A percentile compares a stretch with the other conserved stretches of the same genome.
Evolutionary conservation across 768 basidiomycete species (phyloP).

Genomic region (Bullera alba): DNA sequence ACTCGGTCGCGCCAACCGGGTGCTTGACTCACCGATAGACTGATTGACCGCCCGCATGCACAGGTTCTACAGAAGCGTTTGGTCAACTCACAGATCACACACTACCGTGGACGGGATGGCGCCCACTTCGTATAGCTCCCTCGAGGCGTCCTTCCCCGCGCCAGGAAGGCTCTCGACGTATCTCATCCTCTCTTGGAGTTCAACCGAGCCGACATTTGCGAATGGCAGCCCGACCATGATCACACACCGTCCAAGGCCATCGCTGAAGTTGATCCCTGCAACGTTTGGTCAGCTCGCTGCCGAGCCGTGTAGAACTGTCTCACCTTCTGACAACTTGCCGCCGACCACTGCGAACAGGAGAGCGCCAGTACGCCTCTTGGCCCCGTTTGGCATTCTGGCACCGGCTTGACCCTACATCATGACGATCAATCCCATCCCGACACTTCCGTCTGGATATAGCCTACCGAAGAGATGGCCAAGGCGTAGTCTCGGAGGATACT

Average conservation of each 20-base stretch:
- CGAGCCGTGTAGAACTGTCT: not conserved
- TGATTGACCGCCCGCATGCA: conserved; percentile 75
- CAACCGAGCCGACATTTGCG: conserved; percentile 81
- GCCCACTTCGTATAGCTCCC: conserved; percentile 68
- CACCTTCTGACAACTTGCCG: conserved; percentile 87
- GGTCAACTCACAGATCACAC: not conserved
- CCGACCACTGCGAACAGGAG: conserved; percentile 90
- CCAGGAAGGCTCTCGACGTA: conserved; percentile 60
- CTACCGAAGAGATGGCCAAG: conserved; percentile 47
- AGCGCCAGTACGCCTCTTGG: conserved; percentile 53
- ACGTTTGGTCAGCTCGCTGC: not conserved
- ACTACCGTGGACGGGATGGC: conserved; percentile 2
- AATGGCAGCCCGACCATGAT: conserved; percentile 86
- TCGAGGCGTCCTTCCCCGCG: conserved; percentile 37
- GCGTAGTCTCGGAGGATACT: conserved; percentile 66
- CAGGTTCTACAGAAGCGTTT: conserved; percentile 29
- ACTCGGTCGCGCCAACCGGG: not conserved
- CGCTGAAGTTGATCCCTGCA: conserved; percentile 58
- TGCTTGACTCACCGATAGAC: conserved; percentile 66
- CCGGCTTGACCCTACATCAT: conserved; percentile 1
- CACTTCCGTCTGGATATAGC: not conserved
- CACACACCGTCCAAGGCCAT: conserved; percentile 76
- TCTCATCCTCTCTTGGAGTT: conserved; percentile 83
- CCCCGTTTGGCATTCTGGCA: conserved; percentile 1
- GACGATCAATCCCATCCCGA: not conserved